phyloP scores from a whole-genome alignment of 176 grass and related monocot genomes.

The Panicum miliaceum region DNA sequence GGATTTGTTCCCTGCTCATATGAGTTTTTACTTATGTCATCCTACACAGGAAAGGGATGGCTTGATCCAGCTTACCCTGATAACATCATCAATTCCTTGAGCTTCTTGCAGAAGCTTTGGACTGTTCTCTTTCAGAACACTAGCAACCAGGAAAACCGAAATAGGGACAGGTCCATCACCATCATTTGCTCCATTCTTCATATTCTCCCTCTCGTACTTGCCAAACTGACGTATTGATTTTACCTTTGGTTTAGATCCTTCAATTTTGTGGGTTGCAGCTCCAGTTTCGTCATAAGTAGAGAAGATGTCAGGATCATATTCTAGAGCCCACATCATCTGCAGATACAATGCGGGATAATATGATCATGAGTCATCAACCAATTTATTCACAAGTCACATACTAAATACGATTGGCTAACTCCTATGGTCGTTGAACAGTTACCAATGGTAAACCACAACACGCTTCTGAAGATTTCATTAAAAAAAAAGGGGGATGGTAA shows the following conservation, averaged over 20 bases:
- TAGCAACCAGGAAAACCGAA: slow-evolving; percentile 95
- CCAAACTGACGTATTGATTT: slow-evolving; percentile 82
- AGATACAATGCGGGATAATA: slow-evolving; percentile 29
- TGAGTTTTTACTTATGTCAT: neutral
- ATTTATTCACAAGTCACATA: neutral
- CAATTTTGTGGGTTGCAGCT: slow-evolving; percentile 45
- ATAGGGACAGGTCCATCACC: slow-evolving; percentile 80
- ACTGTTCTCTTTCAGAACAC: slow-evolving; percentile 95
- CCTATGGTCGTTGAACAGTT: neutral
- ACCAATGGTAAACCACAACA: neutral
- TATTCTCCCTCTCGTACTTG: slow-evolving; percentile 90
- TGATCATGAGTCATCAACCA: neutral
- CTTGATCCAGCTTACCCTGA: slow-evolving; percentile 63
- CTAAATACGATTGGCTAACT: neutral
- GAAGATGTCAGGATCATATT: slow-evolving; percentile 89
- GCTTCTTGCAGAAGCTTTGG: slow-evolving; percentile 78
- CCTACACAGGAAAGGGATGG: neutral
- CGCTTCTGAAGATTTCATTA: neutral
- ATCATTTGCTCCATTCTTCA: slow-evolving; percentile 58
- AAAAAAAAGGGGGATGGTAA: neutral
- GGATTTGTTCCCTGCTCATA: neutral
- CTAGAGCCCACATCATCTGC: slow-evolving; percentile 99
- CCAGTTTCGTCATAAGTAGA: slow-evolving; percentile 65
- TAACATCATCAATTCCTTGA: slow-evolving; percentile 81
- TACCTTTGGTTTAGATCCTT: slow-evolving; percentile 62